Evolutionary conservation across 192 early-diverging fungal genomes (phyloP), one percentile per base, ranked within the genome.

Genomic region (Backusella australiensis): DNA sequence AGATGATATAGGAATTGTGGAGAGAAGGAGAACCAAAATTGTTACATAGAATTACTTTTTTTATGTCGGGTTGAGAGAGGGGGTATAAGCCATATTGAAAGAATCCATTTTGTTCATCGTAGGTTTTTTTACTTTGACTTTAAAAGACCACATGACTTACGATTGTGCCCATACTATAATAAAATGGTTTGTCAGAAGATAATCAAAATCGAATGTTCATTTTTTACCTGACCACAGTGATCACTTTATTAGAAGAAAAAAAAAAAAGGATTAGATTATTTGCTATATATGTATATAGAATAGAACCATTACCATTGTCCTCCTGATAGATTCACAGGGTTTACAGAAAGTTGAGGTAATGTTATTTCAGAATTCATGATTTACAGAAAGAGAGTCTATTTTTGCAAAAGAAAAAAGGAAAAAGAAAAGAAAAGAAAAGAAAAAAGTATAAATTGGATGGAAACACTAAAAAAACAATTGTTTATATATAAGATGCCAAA

Each of bases 171-270:
- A 69, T 69, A 69, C 68, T 69, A 42, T 15, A 49, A 44, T 41
- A 70, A 26, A 41, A 70, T 23, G 3, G 6, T 3, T 32, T 21
- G 39, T 36, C 14, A 70, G 29, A 39, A 69, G 8, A 69, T 14
- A 36, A 42, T 21, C 17, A 49, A 49, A 44, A n/a, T 19, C 14
- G 15, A 3, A 39, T 39, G 1, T 39, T 39, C 11, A 15, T 44
- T 15, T 69, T 69, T 69, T 69, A 69, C 68, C n/a, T 69, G 68
- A 5, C 68, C 68, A 41, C 68, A 69, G 7, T 69, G 68, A 26
- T 69, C 68, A 36, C 68, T 69, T 36, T 34, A 63, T 12, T 63
- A 63, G 21, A 29, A 59, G n/a, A 29, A 59, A 29, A 6, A 29
- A 59, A 7, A 29, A 63, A 4, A 4, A 9, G 2, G 2, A 2